phyloP scores from a whole-genome alignment of 139 green algal genomes.

The Asterochloris sp. region DNA sequence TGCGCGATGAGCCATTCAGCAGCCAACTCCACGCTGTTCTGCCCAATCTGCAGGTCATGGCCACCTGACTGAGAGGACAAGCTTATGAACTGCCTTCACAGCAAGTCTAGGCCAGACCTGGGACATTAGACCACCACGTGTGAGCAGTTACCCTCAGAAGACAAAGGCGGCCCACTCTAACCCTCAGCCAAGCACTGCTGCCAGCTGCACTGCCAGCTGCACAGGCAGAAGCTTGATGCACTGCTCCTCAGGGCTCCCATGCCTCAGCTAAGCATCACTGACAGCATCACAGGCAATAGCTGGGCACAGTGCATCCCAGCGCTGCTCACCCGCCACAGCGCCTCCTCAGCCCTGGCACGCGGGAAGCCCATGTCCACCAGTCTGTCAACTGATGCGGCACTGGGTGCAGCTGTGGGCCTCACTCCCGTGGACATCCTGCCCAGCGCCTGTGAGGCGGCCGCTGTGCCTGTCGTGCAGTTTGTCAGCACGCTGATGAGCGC shows the following conservation, averaged over 20 bases:
- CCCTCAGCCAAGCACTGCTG: no score
- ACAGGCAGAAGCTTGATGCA: no score
- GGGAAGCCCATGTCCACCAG: conserved; percentile 94
- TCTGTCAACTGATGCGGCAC: conserved; percentile 49
- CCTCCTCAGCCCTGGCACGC: conserved; percentile 58
- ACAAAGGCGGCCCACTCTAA: no score
- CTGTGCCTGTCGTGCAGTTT: conserved; percentile 46
- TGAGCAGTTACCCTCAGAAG: no score
- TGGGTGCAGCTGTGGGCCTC: conserved; percentile 31
- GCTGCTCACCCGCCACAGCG: conserved; percentile 51
- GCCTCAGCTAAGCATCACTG: background rate
- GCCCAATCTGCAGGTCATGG: conserved; percentile 41
- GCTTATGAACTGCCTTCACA: no score
- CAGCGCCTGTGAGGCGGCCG: conserved; percentile 4
- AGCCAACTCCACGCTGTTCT: conserved; percentile 83
- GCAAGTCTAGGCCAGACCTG: no score
- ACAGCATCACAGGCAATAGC: background rate
- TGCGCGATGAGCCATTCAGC: conserved; percentile 93
- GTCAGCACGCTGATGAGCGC: conserved; percentile 53
- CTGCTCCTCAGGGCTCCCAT: no score
- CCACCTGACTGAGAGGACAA: no score
- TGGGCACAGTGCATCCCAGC: background rate
- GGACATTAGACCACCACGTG: no score
- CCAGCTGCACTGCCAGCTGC: no score
- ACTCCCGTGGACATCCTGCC: background rate